Evolutionary conservation across 768 basidiomycete species (phyloP), one percentile per base, ranked within the genome.

Genomic region (Clitopilus passeckerianus): DNA sequence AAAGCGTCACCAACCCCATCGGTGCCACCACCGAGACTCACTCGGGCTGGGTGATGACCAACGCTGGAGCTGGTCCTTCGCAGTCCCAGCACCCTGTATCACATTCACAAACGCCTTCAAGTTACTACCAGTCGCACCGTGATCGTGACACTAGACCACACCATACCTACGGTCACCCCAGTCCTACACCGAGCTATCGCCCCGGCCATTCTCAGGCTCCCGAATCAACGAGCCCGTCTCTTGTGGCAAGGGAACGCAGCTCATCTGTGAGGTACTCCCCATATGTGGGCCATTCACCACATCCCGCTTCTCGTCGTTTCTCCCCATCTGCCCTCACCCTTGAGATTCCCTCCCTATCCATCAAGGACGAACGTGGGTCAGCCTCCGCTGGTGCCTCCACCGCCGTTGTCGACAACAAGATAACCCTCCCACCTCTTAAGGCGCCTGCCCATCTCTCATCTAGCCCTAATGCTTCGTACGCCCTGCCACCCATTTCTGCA

Each of bases 401-500:
- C n/a, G 12, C n/a, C 22, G 14, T 57, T 54, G 0, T 24, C 24
- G 35, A 24, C 18, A 57, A 79, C 33, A 66, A 67, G 10, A 74
- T 80, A 24, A 75, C 69, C 5, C 68, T 80, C 2, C 73, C 81
- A 7, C 81, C 80, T 16, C 74, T 81, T 41, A 72, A 75, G 53
- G 65, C 71, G 1, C 69, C 72, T 12, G 59, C 66, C 23, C 64
- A n/a, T 12, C 33, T 64, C 27, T 63, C 63, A 59, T 66, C 66
- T 43, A 63, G 70, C 15, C 71, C 65, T 24, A 70, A 71, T 15
- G 69, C 75, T 1, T 22, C 46, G 12, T 86, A 86, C 61, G 82
- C 86, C 1, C 67, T 89, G 3, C 88, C 87, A 1, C 86, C 87
- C 0, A 89, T 89, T 58, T 85, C 87, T 6, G 83, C 86, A 0